Base-by-base conservation (phyloP, 2,329 filamentous ascomycete genomes). In the Fusarium tjaetaba region DNA sequence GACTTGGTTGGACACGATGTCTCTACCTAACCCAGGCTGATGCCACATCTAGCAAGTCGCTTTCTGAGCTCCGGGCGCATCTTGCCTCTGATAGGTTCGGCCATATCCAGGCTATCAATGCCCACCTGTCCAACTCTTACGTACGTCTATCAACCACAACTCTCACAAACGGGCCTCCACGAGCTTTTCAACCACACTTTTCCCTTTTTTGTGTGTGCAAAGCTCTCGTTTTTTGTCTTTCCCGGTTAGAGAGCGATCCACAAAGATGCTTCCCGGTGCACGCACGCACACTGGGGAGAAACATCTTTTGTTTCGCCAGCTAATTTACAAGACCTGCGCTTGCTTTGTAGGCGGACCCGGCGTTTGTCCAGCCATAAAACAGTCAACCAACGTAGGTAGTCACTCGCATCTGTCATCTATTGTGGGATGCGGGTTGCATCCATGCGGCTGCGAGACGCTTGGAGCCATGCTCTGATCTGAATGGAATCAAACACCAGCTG, bases 11-110 rank as follows among this genome's bases (percentile, higher is more conserved):
- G 68, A 67, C 43, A 73, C 61, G 48, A 61, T 58, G 30, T 56
- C 57, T 71, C 63, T 67, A 58, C 41, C 26, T 51, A 73, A 55
- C 28, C 22, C 42, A 74, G 46, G 55, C 51, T 64, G 61, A 73
- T 64, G 45, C 70, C 68, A 52, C 48, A 68, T 66, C 48, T 20
- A 61, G 60, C 65, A 63, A 66, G 70, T 70, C 51, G 26, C n/a
- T 65, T 41, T 55, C 51, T 73, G 45, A 71, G 61, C 59, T 57
- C 48, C 51, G 45, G 61, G 66, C 42, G 55, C 46, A 61, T 65
- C 70, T 71, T 28, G 48, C 43, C 30, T 55, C 46, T 73, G 70
- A 73, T 73, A 73, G 71, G 71, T 42, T 56, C 56, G 70, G 61
- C 10, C 61, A 34, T 59, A 68, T 58, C 70, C 51, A 73, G 32